Percentiles rank a stretch among this genome's conserved stretches.
These are phyloP conservation scores for Phytopythium oedochilum DNA, from an alignment of 352 stramenopile genomes.

Conservation along the genomic window DNA sequence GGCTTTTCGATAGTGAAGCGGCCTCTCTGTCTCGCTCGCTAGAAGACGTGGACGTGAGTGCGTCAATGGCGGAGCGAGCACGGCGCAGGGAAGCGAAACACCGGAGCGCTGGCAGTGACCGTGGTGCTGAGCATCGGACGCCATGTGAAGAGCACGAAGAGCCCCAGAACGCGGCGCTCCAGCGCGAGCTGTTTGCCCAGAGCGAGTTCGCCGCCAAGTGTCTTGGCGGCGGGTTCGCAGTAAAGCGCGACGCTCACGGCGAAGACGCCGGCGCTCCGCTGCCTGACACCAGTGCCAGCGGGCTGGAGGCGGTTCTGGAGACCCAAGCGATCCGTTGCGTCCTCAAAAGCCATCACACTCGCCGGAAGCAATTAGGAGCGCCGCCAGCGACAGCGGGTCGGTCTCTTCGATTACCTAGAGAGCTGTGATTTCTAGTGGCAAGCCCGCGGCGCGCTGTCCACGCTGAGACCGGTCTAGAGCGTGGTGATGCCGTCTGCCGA, in stretches of 20 bases:
- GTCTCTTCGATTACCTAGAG: not conserved
- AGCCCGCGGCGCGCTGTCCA: not conserved
- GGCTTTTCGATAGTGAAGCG: not conserved
- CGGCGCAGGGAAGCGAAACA: not conserved
- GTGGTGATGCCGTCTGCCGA: not conserved
- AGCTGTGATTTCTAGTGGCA: not conserved
- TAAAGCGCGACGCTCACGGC: slow-evolving; percentile 11
- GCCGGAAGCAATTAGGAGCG: not conserved
- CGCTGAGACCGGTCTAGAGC: not conserved
- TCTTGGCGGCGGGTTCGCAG: slow-evolving; percentile 34
- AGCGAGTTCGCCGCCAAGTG: slow-evolving; percentile 16
- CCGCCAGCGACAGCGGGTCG: not conserved
- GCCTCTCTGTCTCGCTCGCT: not conserved
- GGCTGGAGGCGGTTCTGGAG: not conserved
- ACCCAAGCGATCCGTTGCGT: not conserved
- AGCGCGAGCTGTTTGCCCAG: slow-evolving; percentile 14
- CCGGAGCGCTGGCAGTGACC: not conserved
- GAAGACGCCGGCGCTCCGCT: not conserved
- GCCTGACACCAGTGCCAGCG: not conserved
- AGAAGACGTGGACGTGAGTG: not conserved
- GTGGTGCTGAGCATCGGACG: too few relatives aligned
- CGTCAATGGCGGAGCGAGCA: slow-evolving; percentile 6
- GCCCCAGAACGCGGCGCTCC: not conserved
- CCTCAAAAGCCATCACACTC: not conserved
- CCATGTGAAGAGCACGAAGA: not conserved